A percentile compares a stretch with the other conserved stretches of the same genome.
phyloP scores from a whole-genome alignment of 2,329 filamentous ascomycete species.

The Epichloe sibirici region DNA sequence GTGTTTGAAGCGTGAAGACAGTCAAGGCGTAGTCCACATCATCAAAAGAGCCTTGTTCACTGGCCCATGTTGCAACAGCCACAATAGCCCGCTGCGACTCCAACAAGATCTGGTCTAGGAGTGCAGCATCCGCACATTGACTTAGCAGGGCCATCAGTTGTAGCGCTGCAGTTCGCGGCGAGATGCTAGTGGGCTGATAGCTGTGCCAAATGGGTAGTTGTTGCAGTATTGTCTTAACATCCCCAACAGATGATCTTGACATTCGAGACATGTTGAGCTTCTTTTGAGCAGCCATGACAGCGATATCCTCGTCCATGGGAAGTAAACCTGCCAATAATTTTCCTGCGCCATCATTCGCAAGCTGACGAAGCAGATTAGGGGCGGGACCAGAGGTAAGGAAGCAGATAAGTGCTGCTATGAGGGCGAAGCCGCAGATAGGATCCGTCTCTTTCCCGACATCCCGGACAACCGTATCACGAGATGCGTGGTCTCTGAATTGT shows the following conservation, averaged over 20 bases:
- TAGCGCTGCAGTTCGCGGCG: conserved; percentile 51
- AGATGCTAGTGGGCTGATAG: conserved; percentile 35
- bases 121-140: conserved; percentile 15
- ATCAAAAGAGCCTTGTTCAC: conserved; percentile 6
- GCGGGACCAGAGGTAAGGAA: conserved; percentile 50
- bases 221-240: conserved; percentile 41
- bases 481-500: conserved; percentile 63
- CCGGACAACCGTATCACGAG: conserved; percentile 56
- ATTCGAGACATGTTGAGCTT: conserved; percentile 57
- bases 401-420: conserved; percentile 50
- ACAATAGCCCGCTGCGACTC: conserved; percentile 17
- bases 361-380: conserved; percentile 43
- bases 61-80: conserved; percentile 12
- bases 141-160: conserved; percentile 43
- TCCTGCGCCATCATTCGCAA: conserved; percentile 42
- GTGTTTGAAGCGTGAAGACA: conserved; percentile 25
- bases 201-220: conserved; percentile 49
- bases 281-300: conserved; percentile 48
- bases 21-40: conserved; percentile 32
- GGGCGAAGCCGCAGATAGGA: conserved; percentile 46
- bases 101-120: conserved; percentile 17
- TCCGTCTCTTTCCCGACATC: conserved; percentile 49
- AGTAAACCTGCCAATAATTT: conserved; percentile 46
- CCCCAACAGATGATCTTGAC: conserved; percentile 41
- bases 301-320: conserved; percentile 39